Percentiles rank a stretch among this genome's conserved stretches.
Evolutionary conservation across 371 early-diverging fungal genomes (phyloP).

Genomic region (Zychaea mexicana): DNA sequence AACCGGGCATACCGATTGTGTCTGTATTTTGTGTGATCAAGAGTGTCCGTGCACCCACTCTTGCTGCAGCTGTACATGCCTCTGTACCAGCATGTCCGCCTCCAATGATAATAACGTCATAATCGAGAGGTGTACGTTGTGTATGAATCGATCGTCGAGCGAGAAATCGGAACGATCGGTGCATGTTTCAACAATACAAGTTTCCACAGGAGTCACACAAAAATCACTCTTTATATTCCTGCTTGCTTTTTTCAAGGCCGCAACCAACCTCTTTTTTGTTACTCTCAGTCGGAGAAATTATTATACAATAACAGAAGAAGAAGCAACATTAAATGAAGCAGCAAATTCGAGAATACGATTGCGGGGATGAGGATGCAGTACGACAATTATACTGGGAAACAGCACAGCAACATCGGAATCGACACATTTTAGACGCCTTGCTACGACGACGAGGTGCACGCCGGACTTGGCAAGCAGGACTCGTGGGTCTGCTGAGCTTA

Average conservation of each 20-base stretch:
- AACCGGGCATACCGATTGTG: slow-evolving; percentile 78
- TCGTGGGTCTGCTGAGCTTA: slow-evolving; percentile 31
- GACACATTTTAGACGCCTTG: slow-evolving; percentile 2
- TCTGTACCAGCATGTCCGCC: slow-evolving; percentile 92
- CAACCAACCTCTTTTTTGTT: neutral
- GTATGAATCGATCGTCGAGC: slow-evolving; percentile 1
- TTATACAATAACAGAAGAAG: neutral
- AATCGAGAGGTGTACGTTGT: slow-evolving; percentile 24
- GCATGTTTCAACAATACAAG: neutral
- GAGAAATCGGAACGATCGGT: slow-evolving; percentile 11
- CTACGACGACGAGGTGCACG: slow-evolving; percentile 12
- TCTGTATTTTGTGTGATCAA: slow-evolving; percentile 79
- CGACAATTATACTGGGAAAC: slow-evolving; percentile 5
- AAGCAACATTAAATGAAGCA: neutral
- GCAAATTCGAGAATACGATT: slow-evolving; percentile 15
- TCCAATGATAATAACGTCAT: slow-evolving; percentile 81
- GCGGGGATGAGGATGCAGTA: slow-evolving; percentile 10
- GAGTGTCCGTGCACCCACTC: slow-evolving; percentile 77
- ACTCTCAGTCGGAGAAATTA: neutral
- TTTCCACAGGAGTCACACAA: neutral
- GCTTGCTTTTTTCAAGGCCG: neutral
- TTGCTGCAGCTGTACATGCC: slow-evolving; percentile 83
- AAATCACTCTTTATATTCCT: neutral
- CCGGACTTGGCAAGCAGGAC: slow-evolving; percentile 39
- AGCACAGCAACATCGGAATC: slow-evolving; percentile 4